Evolutionary conservation across 495 filamentous ascomycete species (phyloP).

Genomic region (Daldinia concentrica): DNA sequence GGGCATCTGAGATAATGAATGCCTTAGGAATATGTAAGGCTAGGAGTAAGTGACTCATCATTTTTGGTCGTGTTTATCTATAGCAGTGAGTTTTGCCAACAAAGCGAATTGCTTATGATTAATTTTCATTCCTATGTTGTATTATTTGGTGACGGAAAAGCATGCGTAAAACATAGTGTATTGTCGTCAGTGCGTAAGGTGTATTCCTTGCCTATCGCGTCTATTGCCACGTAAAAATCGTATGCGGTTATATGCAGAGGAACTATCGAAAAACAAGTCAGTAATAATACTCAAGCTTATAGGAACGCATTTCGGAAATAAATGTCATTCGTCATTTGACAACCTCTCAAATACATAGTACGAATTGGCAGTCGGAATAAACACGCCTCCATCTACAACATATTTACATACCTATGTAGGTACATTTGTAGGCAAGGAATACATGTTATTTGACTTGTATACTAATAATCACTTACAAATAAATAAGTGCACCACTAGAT

Average conservation of each 20-base stretch:
- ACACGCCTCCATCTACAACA: not conserved
- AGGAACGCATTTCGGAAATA: not conserved
- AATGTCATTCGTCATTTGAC: not conserved
- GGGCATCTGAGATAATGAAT: constrained; percentile 7
- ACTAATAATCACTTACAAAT: no score
- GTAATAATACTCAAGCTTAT: not conserved
- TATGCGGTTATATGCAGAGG: constrained; percentile 4
- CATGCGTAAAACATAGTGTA: not conserved
- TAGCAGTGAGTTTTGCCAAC: not conserved
- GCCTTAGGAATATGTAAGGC: constrained; percentile 2
- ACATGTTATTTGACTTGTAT: not conserved
- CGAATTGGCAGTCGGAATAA: constrained; percentile 1
- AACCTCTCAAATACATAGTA: not conserved
- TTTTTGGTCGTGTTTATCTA: not conserved
- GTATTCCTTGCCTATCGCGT: constrained; percentile 5
- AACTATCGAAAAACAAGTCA: not conserved
- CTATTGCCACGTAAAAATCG: not conserved
- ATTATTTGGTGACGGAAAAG: not conserved
- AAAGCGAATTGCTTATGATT: not conserved
- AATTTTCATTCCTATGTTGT: not conserved
- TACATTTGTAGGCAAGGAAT: not conserved
- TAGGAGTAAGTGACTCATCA: constrained; percentile 6
- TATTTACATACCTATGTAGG: not conserved
- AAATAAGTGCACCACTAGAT: not conserved
- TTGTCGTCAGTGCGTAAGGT: not conserved